phyloP scores from a whole-genome alignment of 2,329 filamentous ascomycete genomes.

The Alternaria triticina region DNA sequence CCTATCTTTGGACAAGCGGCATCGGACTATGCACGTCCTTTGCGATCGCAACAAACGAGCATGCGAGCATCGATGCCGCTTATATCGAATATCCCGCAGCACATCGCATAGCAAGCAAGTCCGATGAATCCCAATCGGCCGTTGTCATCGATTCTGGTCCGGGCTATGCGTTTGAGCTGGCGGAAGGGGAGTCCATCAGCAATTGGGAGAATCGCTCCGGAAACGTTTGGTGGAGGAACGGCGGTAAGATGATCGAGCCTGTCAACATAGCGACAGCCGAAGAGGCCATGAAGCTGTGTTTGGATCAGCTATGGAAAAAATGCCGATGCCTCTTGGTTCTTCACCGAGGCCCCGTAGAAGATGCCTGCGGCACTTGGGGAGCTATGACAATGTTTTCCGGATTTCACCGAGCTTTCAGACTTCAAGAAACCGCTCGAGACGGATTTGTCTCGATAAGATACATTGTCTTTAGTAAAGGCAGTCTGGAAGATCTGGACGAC shows the following conservation, averaged over 20 bases:
- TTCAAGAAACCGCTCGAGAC: too few relatives aligned
- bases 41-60: background rate
- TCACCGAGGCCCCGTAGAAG: background rate
- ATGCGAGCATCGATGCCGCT: background rate
- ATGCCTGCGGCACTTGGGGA: background rate
- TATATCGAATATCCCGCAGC: background rate
- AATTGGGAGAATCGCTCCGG: background rate
- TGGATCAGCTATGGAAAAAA: background rate
- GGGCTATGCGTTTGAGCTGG: background rate
- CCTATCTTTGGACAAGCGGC: background rate
- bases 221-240: background rate
- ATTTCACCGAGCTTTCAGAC: too few relatives aligned
- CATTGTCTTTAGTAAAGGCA: background rate
- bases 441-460: background rate
- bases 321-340: background rate
- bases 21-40: background rate
- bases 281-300: background rate
- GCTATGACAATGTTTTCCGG: too few relatives aligned
- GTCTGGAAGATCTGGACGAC: background rate
- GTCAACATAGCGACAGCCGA: background rate
- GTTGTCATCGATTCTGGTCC: background rate
- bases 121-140: background rate
- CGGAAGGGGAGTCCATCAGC: background rate
- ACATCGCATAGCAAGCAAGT: background rate
- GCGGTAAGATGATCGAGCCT: background rate